Evolutionary conservation across 495 filamentous ascomycete species (phyloP), one percentile per base, ranked within the genome.

Genomic region (Aspergillus baeticus): DNA sequence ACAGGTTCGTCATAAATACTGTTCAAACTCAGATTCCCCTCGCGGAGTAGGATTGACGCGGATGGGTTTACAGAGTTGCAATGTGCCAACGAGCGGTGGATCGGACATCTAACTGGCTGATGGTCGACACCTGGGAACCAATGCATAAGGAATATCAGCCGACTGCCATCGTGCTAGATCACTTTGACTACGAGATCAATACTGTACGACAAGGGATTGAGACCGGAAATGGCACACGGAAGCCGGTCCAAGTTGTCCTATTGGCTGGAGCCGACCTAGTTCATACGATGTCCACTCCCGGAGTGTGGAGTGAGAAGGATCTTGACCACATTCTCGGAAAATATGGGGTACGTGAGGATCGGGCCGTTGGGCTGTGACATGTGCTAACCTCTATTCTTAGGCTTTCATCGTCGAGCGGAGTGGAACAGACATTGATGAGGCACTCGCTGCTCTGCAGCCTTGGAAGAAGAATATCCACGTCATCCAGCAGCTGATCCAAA

Each of bases 121-220:
- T 92, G 89, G 87, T 96, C 20, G 92, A 96, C 70, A 84, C 89
- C 0, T 91, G 87, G 84, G 84, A 89, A 63, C 81, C 84, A 3
- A 77, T 81, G 59, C 86, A 92, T 57, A 84, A 85, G 58, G 81
- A 86, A 48, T 97, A 96, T 63, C 87, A 90, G 64, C 91, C 91
- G 10, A 96, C 92, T 10, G 92, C 92, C 1, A 78, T 87, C 35
- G 92, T 97, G 46, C 75, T 96, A 44, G 90, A 95, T 61, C 92
- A 96, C 67, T 91, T 96, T 63, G 82, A 91, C 54, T 71, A 95
- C 64, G 91, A 96, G 70, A 88, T 96, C 64, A 96, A 96, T 69
- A 80, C 79, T 2, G 82, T 88, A 14, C 78, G 88, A 5, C 84
- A 85, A 10, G 92, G 92, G 10, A 83, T 94, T 31, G 83, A 89